Evolutionary conservation across 2,329 filamentous ascomycete genomes (phyloP).

Genomic region (Aspergillus pseudonomiae): DNA sequence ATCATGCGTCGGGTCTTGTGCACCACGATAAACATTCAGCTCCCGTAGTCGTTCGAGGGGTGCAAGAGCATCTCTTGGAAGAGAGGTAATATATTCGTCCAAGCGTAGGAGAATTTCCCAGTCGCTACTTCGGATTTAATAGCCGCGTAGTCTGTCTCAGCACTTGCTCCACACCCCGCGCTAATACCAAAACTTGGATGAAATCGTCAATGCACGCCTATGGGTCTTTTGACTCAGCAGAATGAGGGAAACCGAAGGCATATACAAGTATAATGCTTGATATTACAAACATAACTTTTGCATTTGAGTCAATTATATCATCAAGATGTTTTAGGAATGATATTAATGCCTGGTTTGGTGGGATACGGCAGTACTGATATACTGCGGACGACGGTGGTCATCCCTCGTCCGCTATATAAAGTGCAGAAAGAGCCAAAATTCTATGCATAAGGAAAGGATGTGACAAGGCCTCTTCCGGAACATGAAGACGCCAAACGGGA

Average conservation of each 20-base stretch:
- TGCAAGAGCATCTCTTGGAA: constrained; percentile 25
- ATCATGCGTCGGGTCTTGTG: constrained; percentile 27
- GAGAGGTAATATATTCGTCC: constrained; percentile 22
- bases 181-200: constrained; percentile 36
- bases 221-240: constrained; percentile 29
- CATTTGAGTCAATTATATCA: constrained; percentile 38
- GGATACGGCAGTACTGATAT: constrained; percentile 39
- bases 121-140: constrained; percentile 25
- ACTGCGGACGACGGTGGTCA: constrained; percentile 28
- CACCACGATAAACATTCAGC: constrained; percentile 29
- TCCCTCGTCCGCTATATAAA: constrained; percentile 38
- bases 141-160: constrained; percentile 28
- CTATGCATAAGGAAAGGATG: constrained; percentile 43
- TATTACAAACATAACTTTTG: constrained; percentile 46
- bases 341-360: constrained; percentile 38
- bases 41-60: constrained; percentile 29
- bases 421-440: constrained; percentile 37
- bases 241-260: constrained; percentile 40
- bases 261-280: constrained; percentile 42
- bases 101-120: constrained; percentile 34
- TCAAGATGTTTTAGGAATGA: constrained; percentile 38
- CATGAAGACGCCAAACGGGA: constrained; percentile 35
- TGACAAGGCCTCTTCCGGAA: constrained; percentile 37
- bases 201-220: constrained; percentile 37
- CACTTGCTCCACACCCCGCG: constrained; percentile 39